Conservation (phyloP, 371 early-diverging fungal genomes). For the Batkoa obscura region DNA sequence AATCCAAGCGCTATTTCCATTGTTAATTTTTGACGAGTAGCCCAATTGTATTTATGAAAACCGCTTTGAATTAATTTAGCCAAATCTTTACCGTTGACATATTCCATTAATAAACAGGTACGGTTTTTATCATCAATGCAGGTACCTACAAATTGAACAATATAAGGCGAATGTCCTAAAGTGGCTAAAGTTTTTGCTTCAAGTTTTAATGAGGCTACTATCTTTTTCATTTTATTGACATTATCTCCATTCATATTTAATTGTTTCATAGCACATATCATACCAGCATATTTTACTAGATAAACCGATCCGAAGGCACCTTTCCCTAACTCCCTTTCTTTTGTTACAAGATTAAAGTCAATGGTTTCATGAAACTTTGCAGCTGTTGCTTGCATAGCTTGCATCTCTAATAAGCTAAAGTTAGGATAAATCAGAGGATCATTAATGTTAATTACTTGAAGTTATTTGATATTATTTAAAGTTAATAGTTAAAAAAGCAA, state of each 20-base stretch:
- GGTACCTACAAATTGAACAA: constrained; percentile 4
- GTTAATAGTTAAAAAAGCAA: no score
- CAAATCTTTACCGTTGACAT: constrained; percentile 1
- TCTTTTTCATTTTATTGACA: background rate
- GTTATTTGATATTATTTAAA: no score
- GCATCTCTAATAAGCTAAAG: no score
- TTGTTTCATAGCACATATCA: constrained; percentile 6
- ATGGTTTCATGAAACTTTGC: background rate
- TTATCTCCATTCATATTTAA: background rate
- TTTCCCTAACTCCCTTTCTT: background rate
- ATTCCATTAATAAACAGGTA: constrained; percentile 6
- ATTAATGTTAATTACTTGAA: no score
- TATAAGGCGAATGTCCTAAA: constrained; percentile 3
- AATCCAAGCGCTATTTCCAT: constrained; percentile 3
- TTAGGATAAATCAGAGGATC: no score
- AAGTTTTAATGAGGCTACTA: background rate
- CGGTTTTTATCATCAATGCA: constrained; percentile 1
- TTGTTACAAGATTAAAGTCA: background rate
- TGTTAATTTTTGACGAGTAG: background rate
- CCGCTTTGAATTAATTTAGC: constrained; percentile 1
- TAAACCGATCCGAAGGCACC: constrained; percentile 4
- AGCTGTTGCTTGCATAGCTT: no score
- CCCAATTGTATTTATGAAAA: background rate
- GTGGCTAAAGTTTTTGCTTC: constrained; percentile 4
- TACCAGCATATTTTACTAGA: background rate